Evolutionary conservation across 139 green algal genomes (phyloP).

Genomic region (Desmodesmus armatus): DNA sequence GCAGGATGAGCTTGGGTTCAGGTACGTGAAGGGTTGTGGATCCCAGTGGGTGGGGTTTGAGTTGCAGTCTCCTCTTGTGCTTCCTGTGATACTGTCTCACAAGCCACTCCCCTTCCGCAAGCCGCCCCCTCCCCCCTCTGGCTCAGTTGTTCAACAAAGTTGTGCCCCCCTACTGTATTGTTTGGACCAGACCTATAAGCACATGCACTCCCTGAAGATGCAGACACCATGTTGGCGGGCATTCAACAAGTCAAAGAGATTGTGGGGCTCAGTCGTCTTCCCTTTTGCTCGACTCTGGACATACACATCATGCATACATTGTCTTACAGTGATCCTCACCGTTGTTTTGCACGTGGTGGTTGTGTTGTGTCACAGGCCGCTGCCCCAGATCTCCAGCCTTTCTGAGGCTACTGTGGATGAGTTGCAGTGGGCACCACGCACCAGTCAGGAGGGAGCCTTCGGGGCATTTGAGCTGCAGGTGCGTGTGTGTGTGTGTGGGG

Average conservation of each 20-base stretch:
- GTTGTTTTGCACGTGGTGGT: not conserved
- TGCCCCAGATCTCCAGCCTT: not conserved
- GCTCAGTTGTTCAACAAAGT: not conserved
- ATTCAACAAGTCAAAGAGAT: not conserved
- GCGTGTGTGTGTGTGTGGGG: too few species aligned
- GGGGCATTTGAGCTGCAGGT: conserved; percentile 64
- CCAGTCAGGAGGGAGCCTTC: conserved; percentile 70
- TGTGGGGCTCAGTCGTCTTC: too few species aligned
- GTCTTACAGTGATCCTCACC: not conserved
- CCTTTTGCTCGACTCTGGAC: too few species aligned
- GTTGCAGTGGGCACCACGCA: conserved; percentile 59
- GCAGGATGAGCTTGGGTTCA: conserved; percentile 75
- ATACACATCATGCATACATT: not conserved
- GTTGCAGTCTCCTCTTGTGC: not conserved
- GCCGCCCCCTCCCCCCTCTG: not conserved
- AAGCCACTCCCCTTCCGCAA: not conserved
- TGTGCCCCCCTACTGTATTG: not conserved
- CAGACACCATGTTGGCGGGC: too few species aligned
- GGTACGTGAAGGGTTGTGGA: not conserved
- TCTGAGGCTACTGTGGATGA: conserved; percentile 30
- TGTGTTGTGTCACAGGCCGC: conserved; percentile 18
- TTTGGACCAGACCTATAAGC: too few species aligned
- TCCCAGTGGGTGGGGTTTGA: not conserved
- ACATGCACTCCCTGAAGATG: too few species aligned
- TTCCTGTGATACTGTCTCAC: not conserved